Evolutionary conservation across 768 basidiomycete genomes (phyloP), one percentile per base, ranked within the genome.

Genomic region (Lactarius deliciosus): DNA sequence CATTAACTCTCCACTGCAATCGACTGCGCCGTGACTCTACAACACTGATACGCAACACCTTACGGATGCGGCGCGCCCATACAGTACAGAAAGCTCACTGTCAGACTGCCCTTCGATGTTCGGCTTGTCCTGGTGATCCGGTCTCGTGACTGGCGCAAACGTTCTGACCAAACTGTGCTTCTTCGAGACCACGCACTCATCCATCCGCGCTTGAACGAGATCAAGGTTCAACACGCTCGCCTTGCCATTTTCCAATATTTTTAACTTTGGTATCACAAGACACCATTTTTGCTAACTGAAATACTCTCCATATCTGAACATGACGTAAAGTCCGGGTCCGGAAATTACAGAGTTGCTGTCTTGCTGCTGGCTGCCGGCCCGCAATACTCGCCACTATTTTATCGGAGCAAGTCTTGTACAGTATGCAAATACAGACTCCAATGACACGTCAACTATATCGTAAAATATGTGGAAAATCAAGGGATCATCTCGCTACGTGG

Each of bases 171-270:
- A 32, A 34, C 20, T 2, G 20, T 20, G 9, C 32, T 13, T 57
- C 28, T 30, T 53, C 40, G 41, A 55, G 36, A 56, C 55, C 55
- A 34, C 30, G 30, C 32, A 56, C 20, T 20, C 28, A 32, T 6
- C 47, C 22, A 22, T n/a, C 57, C 43, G 41, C 43, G 25, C 32
- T 32, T 34, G n/a, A 56, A 61, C 25, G 47, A 20, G 8, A 56
- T n/a, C 18, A 45, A 60, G 41, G 53, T 28, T 45, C 50, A 60
- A 34, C 41, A n/a, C 28, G 5, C 54, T 64, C 55, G 55, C 64
- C 40, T 65, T 6, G n/a, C 11, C 10, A 25, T 38, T 45, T 22
- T 64, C 45, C 32, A 16, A 57, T 11, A 38, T n/a, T n/a, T 34
- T 55, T 55, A 28, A 16, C 25, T 25, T 53, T 22, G 50, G 15